A percentile compares a stretch with the other conserved stretches of the same genome.
Evolutionary conservation across 768 basidiomycete genomes (phyloP).

Genomic region (Xanthoconium purpureum): DNA sequence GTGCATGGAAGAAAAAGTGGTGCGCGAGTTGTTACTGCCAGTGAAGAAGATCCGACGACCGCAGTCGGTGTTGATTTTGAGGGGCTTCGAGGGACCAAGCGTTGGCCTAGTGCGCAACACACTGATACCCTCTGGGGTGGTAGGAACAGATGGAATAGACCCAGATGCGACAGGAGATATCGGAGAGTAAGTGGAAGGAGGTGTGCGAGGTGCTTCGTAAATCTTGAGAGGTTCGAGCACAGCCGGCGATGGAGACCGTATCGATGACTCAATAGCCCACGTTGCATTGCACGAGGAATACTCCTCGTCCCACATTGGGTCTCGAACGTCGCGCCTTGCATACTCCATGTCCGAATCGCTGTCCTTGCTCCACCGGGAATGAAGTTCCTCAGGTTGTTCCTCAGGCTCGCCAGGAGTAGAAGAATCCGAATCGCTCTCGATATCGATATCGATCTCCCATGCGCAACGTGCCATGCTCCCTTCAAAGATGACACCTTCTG

Average conservation of each 20-base stretch:
- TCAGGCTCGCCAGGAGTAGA: conserved; percentile 44
- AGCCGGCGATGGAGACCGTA: conserved; percentile 43
- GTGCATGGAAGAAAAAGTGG: conserved; percentile 63
- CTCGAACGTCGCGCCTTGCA: conserved; percentile 27
- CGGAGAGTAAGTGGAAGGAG: conserved; percentile 52
- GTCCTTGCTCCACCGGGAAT: conserved; percentile 62
- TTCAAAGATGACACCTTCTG: conserved; percentile 72
- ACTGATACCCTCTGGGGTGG: conserved; percentile 55
- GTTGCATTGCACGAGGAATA: conserved; percentile 50
- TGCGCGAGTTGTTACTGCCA: conserved; percentile 43
- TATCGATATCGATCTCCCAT: conserved; percentile 71
- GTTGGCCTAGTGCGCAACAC: conserved; percentile 38
- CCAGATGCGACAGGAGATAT: conserved; percentile 37
- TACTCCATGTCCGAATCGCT: conserved; percentile 37
- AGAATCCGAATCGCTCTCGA: conserved; percentile 60
- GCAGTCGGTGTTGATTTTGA: conserved; percentile 59
- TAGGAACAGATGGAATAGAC: conserved; percentile 47
- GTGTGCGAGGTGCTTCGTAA: conserved; percentile 47
- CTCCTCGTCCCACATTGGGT: conserved; percentile 33
- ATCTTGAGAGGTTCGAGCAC: conserved; percentile 38
- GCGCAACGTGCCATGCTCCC: conserved; percentile 76
- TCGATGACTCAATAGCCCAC: conserved; percentile 52
- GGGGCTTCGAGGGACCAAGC: conserved; percentile 37
- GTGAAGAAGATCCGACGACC: conserved; percentile 36
- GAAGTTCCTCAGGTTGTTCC: conserved; percentile 38